These are phyloP conservation scores for Malassezia equina DNA, from an alignment of 1,284 basidiomycete genomes.

Conservation along the genomic window DNA sequence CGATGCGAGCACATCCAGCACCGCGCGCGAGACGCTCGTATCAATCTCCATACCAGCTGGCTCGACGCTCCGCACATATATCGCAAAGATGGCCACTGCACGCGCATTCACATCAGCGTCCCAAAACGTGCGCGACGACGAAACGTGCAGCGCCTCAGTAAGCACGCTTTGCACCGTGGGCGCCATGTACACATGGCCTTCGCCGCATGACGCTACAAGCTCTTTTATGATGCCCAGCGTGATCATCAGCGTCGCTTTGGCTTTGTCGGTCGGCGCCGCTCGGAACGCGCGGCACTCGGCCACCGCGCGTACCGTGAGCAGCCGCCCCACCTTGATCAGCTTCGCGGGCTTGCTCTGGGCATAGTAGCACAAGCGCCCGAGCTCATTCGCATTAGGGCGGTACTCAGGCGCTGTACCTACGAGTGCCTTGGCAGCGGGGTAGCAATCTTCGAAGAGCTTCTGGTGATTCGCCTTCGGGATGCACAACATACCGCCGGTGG, in stretches of 20 bases:
- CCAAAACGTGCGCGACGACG: conserved; percentile 39
- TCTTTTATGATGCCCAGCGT: conserved; percentile 74
- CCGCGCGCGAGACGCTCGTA: neutral
- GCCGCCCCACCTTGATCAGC: conserved; percentile 70
- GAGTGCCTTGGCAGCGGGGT: conserved; percentile 71
- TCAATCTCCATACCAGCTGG: conserved; percentile 10
- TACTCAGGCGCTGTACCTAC: conserved; percentile 67
- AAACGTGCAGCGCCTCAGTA: conserved; percentile 57
- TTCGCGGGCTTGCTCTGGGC: conserved; percentile 81
- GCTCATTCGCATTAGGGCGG: conserved; percentile 58
- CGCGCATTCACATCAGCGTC: conserved; percentile 78
- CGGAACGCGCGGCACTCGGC: conserved; percentile 61
- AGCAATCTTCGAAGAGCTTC: conserved; percentile 76
- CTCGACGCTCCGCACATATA: conserved; percentile 1
- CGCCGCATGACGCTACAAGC: conserved; percentile 76
- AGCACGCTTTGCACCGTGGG: conserved; percentile 66
- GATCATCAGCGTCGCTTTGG: conserved; percentile 76
- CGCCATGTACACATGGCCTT: conserved; percentile 73
- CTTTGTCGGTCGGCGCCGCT: conserved; percentile 57
- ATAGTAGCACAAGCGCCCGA: conserved; percentile 84
- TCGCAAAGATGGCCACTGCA: conserved; percentile 64
- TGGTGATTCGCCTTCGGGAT: conserved; percentile 69
- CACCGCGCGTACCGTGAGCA: conserved; percentile 68
- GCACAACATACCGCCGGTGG: conserved; percentile 24
- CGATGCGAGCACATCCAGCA: neutral